Base-by-base conservation (phyloP, 1,284 basidiomycete genomes). In the Baeospora myosura region DNA sequence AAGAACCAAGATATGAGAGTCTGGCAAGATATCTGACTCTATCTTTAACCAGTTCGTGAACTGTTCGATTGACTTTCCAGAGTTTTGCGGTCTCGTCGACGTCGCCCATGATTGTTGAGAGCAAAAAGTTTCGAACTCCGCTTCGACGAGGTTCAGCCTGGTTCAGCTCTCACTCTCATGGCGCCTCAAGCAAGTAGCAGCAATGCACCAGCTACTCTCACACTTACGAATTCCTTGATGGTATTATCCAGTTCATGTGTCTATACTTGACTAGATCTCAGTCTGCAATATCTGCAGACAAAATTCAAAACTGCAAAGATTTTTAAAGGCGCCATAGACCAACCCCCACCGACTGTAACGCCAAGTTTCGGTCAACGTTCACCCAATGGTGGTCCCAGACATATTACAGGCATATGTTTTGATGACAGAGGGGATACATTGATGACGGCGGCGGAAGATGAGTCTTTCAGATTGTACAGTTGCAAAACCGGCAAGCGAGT, bases 41-140 rank as follows among this genome's bases (percentile, higher is more conserved):
- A 63, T 98, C 96, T 58, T 85, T 81, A 46, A 95, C 89, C 44
- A 99, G 81, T 67, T 99, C 96, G 63, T 98, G 93, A 41, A 97
- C 88, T 31, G 96, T 98, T 56, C 90, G 72, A 65, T 94, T 94
- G 49, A 98, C 93, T 58, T 94, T 86, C 91, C 93, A 98, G 55
- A 98, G 74, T 57, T 85, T 81, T 40, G 91, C 81, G 41, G 76
- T 72, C 60, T 88, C 85, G 62, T 88, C 84, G 53, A 66, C 66
- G 49, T 86, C 81, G 48, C 71, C 66, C 78, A 82, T 80, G 50
- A 55, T 60, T 52, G 48, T 46, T 41, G 39, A 48, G 43, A 44
- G 52, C 46, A 49, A 56, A 53, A 48, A 45, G 52, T 56, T 66
- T 65, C 41, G 52, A 64, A 65, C 61, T 68, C 64, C 61, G 65